Conservation (phyloP, 139 green algal species). For the Nannochloris sp. region DNA sequence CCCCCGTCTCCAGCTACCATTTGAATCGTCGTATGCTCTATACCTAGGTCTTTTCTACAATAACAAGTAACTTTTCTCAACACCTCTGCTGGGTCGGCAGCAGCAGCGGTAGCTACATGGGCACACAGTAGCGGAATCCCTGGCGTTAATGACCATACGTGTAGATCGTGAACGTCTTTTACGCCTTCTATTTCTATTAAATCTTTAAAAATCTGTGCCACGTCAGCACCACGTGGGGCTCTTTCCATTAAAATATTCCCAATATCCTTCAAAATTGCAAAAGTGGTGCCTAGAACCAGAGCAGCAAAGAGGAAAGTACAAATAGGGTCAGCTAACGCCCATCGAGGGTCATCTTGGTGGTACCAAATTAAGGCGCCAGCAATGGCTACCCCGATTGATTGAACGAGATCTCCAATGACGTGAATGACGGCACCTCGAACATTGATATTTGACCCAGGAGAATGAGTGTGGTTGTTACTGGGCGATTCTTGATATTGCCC, state of each 20-base stretch:
- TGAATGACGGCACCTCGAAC: slow-evolving; percentile 77
- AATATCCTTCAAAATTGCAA: slow-evolving; percentile 74
- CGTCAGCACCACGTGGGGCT: slow-evolving; percentile 54
- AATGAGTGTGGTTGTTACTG: not conserved
- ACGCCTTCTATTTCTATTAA: slow-evolving; percentile 57
- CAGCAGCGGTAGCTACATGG: slow-evolving; percentile 47
- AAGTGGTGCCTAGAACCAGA: slow-evolving; percentile 81
- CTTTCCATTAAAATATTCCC: slow-evolving; percentile 89
- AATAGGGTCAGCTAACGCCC: slow-evolving; percentile 65
- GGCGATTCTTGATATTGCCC: slow-evolving; percentile 12
- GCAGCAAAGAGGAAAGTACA: slow-evolving; percentile 91
- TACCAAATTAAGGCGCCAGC: slow-evolving; percentile 85
- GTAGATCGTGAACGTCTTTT: slow-evolving; percentile 78
- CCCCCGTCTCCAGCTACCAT: slow-evolving; percentile 4
- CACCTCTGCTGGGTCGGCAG: slow-evolving; percentile 13
- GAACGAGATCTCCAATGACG: slow-evolving; percentile 88
- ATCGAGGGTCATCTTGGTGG: slow-evolving; percentile 58
- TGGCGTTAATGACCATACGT: slow-evolving; percentile 82
- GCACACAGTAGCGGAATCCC: slow-evolving; percentile 65
- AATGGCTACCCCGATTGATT: slow-evolving; percentile 77
- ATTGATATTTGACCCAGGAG: slow-evolving; percentile 12
- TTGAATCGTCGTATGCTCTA: slow-evolving; percentile 75
- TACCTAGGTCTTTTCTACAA: slow-evolving; percentile 31
- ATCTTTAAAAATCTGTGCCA: slow-evolving; percentile 16
- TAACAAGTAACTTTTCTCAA: slow-evolving; percentile 7